These are phyloP conservation scores for Sclerotiophoma versabilis DNA, from an alignment of 2,329 filamentous ascomycete genomes.

Conservation along the genomic window DNA sequence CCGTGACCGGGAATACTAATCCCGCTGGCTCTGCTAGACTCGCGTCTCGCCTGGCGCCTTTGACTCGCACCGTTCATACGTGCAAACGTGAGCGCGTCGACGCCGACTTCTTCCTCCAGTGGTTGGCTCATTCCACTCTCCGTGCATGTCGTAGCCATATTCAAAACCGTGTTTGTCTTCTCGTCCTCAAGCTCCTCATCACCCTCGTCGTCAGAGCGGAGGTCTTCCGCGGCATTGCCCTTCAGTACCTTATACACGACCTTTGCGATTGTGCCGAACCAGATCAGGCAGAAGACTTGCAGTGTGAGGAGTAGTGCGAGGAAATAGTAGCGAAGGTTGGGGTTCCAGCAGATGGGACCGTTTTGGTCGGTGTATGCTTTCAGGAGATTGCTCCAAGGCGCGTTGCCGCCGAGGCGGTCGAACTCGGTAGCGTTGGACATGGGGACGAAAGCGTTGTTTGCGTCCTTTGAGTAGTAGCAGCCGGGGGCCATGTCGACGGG, in stretches of 20 bases:
- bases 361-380: constrained; percentile 76
- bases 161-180: constrained; percentile 29
- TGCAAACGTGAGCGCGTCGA: constrained; percentile 73
- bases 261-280: constrained; percentile 88
- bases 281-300: constrained; percentile 80
- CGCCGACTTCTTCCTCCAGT: constrained; percentile 77
- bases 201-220: constrained; percentile 84
- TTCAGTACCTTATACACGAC: constrained; percentile 82
- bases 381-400: constrained; percentile 65
- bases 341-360: constrained; percentile 81
- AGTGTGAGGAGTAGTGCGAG: constrained; percentile 77
- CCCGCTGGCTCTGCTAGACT: constrained; percentile 56
- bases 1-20: constrained; percentile 74
- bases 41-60: constrained; percentile 60
- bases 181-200: constrained; percentile 62
- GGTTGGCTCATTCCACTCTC: constrained; percentile 48
- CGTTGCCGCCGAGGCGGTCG: constrained; percentile 50
- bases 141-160: constrained; percentile 37
- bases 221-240: constrained; percentile 81
- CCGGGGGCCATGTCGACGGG: constrained; percentile 68
- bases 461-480: constrained; percentile 71
- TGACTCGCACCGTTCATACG: constrained; percentile 50
- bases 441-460: constrained; percentile 63
- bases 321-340: constrained; percentile 77
- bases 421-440: constrained; percentile 58